Evolutionary conservation across 1,284 basidiomycete species (phyloP).

Genomic region (Cryptococcus maquisensis): DNA sequence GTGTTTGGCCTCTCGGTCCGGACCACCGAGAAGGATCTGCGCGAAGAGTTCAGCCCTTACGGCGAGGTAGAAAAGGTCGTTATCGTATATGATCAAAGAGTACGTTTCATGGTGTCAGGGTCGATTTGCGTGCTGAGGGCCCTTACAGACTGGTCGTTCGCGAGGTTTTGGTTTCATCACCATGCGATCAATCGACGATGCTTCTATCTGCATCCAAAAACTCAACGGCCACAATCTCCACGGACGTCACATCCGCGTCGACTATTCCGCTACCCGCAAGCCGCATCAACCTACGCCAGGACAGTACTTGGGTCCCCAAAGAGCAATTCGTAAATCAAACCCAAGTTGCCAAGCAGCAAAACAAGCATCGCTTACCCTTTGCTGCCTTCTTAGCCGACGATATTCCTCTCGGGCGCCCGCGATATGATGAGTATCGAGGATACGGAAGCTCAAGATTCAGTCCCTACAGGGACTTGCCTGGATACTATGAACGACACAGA

Average conservation of each 20-base stretch:
- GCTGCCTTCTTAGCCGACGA: constrained; percentile 50
- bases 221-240: constrained; percentile 92
- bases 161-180: constrained; percentile 97
- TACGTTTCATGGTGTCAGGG: constrained; percentile 50
- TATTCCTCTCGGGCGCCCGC: constrained; percentile 13
- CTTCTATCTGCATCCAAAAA: constrained; percentile 77
- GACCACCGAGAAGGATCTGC: constrained; percentile 86
- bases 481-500: no score
- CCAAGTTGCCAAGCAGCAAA: constrained; percentile 1
- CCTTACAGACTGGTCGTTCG: constrained; percentile 77
- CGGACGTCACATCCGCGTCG: constrained; percentile 91
- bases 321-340: constrained; percentile 48
- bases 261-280: constrained; percentile 88
- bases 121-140: background rate
- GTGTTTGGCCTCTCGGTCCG: constrained; percentile 95
- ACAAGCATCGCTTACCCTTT: background rate
- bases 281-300: constrained; percentile 95
- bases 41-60: constrained; percentile 84
- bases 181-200: constrained; percentile 84
- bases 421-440: constrained; percentile 47
- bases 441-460: constrained; percentile 29
- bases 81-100: constrained; percentile 97
- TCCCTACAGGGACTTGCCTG: constrained; percentile 1
- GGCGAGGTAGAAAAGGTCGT: constrained; percentile 92
- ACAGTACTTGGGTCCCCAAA: constrained; percentile 94